phyloP scores from a whole-genome alignment of 202 grass and related monocot species.

The Schoenoplectus triqueter region DNA sequence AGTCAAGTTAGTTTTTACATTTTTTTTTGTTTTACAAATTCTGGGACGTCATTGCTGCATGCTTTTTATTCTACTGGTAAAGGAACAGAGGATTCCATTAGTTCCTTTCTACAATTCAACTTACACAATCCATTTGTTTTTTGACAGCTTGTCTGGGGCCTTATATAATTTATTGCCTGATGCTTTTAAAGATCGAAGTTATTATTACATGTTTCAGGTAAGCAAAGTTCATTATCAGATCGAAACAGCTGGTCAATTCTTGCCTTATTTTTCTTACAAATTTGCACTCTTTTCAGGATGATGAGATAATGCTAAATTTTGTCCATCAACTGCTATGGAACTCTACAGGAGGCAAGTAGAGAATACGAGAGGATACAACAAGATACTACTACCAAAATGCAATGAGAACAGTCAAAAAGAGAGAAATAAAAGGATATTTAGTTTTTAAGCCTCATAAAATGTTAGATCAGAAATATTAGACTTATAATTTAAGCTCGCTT shows the following conservation, averaged over 20 bases:
- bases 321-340: background rate
- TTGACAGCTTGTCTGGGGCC: background rate
- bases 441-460: too few species aligned
- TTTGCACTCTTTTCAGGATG: background rate
- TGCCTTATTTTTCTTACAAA: conserved; percentile 2
- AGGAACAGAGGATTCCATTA: background rate
- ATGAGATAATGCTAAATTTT: background rate
- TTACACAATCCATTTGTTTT: conserved; percentile 24
- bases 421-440: too few species aligned
- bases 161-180: conserved; percentile 14
- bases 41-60: too few species aligned
- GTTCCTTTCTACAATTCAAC: conserved; percentile 6
- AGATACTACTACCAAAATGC: too few species aligned
- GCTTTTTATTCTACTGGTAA: too few species aligned
- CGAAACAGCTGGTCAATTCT: background rate
- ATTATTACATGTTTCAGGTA: background rate
- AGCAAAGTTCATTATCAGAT: background rate
- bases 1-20: too few species aligned
- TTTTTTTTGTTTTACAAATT: too few species aligned
- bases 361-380: too few species aligned
- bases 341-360: too few species aligned
- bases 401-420: too few species aligned
- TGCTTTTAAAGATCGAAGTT: conserved; percentile 27
- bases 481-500: too few species aligned
- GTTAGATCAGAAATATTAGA: too few species aligned